Conservation (phyloP, 345 rosid genomes). For the Brassica rapa region DNA sequence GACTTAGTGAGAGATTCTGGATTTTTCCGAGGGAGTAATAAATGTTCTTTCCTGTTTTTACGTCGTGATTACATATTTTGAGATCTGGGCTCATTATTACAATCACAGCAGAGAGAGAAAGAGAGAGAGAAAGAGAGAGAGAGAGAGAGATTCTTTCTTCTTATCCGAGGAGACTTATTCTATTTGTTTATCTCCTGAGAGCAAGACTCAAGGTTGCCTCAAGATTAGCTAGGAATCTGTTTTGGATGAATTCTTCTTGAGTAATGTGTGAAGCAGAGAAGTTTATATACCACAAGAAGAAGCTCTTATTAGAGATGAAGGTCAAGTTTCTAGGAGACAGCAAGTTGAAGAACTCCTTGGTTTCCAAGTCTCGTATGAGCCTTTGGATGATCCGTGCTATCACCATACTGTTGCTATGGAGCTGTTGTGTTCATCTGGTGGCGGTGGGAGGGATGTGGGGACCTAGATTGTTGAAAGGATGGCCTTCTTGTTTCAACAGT, state of each 20-base stretch:
- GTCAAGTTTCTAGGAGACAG: constrained; percentile 53
- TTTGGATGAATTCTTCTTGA: constrained; percentile 22
- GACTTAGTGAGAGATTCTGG: constrained; percentile 26
- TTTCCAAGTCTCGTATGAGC: constrained; percentile 57
- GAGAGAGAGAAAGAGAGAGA: not conserved
- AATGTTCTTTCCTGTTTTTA: constrained; percentile 38
- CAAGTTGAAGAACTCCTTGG: constrained; percentile 51
- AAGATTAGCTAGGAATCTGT: not conserved
- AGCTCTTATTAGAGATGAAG: constrained; percentile 40
- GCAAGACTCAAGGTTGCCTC: not conserved
- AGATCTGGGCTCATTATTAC: not conserved
- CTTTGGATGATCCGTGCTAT: constrained; percentile 92
- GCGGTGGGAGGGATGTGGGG: constrained; percentile 92
- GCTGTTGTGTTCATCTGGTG: constrained; percentile 87
- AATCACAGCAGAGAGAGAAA: not conserved
- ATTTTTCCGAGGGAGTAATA: constrained; percentile 31
- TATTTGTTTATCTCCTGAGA: not conserved
- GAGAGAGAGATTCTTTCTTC: not conserved
- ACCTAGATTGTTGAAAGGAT: constrained; percentile 77
- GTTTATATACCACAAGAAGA: constrained; percentile 35
- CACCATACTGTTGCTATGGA: constrained; percentile 87
- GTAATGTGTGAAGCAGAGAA: constrained; percentile 40
- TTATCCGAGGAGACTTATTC: not conserved
- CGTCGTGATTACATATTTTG: constrained; percentile 25
- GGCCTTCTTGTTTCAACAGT: constrained; percentile 71